Evolutionary conservation across 768 basidiomycete species (phyloP).

Genomic region (Suillus sp.): DNA sequence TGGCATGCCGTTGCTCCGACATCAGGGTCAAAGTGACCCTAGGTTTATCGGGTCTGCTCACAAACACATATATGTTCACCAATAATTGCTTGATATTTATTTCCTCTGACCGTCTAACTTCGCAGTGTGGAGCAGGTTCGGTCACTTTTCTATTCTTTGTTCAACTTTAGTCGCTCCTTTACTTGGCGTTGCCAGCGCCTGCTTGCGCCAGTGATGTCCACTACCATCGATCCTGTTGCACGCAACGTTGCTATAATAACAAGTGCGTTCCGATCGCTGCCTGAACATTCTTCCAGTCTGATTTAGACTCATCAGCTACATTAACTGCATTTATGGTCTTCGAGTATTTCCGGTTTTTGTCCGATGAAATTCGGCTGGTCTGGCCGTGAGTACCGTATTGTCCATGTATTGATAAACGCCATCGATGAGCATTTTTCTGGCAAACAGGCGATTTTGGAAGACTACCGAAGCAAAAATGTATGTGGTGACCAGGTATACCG

Average conservation of each 20-base stretch:
- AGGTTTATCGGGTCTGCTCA: background rate
- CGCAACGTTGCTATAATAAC: background rate
- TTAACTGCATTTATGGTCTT: conserved; percentile 20
- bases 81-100: background rate
- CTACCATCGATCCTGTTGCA: conserved; percentile 1
- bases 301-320: conserved; percentile 8
- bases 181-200: background rate
- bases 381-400: conserved; percentile 25
- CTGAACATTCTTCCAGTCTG: background rate
- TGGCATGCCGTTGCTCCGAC: background rate
- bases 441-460: background rate
- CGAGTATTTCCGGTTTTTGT: conserved; percentile 18
- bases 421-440: background rate
- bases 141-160: background rate
- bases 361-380: conserved; percentile 20
- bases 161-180: conserved; percentile 10
- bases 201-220: background rate
- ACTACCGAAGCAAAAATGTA: conserved; percentile 10
- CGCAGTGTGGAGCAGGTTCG: background rate
- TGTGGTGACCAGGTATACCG: conserved; percentile 19
- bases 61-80: background rate
- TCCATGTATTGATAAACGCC: background rate
- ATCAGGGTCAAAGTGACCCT: background rate
- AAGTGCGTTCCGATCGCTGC: background rate
- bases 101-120: background rate